A percentile compares a stretch with the other conserved stretches of the same genome.
phyloP scores from a whole-genome alignment of 1,139 yeast genomes.

The Candida tropicalis region DNA sequence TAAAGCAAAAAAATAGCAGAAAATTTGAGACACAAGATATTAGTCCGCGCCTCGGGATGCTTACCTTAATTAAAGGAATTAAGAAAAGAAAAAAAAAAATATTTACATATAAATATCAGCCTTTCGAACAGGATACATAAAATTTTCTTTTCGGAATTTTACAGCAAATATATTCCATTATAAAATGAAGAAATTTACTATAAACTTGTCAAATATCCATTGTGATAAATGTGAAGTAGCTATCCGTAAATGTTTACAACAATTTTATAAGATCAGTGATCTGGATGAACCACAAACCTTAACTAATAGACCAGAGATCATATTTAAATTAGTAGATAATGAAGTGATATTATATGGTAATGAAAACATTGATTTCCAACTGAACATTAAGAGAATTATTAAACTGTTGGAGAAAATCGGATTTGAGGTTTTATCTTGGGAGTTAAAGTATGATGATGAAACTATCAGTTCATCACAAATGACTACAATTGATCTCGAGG shows the following conservation, averaged over 20 bases:
- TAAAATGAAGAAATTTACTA: slow-evolving; percentile 29
- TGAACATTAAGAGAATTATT: slow-evolving; percentile 25
- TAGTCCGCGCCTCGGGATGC: too few species aligned
- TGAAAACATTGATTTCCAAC: slow-evolving; percentile 14
- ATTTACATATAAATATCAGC: too few species aligned
- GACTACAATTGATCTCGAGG: slow-evolving; percentile 5
- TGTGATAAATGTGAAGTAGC: slow-evolving; percentile 52
- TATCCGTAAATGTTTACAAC: slow-evolving; percentile 23
- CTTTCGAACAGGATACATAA: too few species aligned
- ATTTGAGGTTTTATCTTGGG: slow-evolving; percentile 39
- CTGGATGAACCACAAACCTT: slow-evolving; percentile 18
- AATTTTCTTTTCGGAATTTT: too few species aligned
- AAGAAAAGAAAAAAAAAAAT: too few species aligned
- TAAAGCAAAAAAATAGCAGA: too few species aligned
- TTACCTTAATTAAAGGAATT: too few species aligned
- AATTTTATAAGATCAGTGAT: slow-evolving; percentile 17
- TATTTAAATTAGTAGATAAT: slow-evolving; percentile 21
- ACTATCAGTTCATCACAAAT: slow-evolving; percentile 17
- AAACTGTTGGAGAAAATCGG: slow-evolving; percentile 30
- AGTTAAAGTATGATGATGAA: slow-evolving; percentile 23
- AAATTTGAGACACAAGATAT: too few species aligned
- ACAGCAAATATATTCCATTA: neutral
- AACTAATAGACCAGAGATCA: slow-evolving; percentile 14
- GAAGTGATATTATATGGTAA: slow-evolving; percentile 25
- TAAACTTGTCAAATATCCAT: slow-evolving; percentile 49